Evolutionary conservation across 2,329 filamentous ascomycete species (phyloP).

Genomic region (Alternaria panax): DNA sequence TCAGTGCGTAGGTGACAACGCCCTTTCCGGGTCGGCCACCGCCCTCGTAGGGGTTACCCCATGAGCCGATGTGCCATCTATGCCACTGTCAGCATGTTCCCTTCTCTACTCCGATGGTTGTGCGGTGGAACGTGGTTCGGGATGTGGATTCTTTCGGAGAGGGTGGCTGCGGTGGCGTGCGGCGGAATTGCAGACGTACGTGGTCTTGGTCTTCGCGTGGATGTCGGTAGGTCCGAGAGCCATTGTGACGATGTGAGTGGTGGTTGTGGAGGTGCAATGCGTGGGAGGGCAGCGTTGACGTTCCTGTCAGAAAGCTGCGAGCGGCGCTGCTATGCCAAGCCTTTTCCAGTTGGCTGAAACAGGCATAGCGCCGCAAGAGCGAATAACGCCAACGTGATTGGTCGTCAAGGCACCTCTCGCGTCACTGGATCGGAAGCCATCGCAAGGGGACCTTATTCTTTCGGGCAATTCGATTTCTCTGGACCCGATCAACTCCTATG

Average conservation of each 20-base stretch:
- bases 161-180: constrained; percentile 2
- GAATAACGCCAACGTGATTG: constrained; percentile 1
- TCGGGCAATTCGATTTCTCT: background rate
- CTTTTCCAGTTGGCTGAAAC: constrained; percentile 1
- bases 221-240: constrained; percentile 40
- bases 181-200: constrained; percentile 32
- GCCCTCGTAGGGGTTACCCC: constrained; percentile 51
- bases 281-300: constrained; percentile 26
- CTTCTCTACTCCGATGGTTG: constrained; percentile 14
- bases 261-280: constrained; percentile 27
- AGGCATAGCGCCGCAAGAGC: constrained; percentile 1
- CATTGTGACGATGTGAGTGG: constrained; percentile 35
- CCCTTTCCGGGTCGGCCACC: constrained; percentile 63
- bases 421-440: background rate
- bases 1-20: constrained; percentile 74
- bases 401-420: background rate
- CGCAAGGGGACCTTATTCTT: background rate
- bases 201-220: constrained; percentile 36
- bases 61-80: constrained; percentile 49
- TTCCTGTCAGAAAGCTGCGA: constrained; percentile 23
- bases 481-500: background rate
- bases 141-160: constrained; percentile 10
- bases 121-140: constrained; percentile 9
- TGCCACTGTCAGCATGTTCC: constrained; percentile 22
- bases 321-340: constrained; percentile 23